Base-by-base conservation (phyloP, 2,329 filamentous ascomycete genomes). In the Drechslerella stenobrocha region DNA sequence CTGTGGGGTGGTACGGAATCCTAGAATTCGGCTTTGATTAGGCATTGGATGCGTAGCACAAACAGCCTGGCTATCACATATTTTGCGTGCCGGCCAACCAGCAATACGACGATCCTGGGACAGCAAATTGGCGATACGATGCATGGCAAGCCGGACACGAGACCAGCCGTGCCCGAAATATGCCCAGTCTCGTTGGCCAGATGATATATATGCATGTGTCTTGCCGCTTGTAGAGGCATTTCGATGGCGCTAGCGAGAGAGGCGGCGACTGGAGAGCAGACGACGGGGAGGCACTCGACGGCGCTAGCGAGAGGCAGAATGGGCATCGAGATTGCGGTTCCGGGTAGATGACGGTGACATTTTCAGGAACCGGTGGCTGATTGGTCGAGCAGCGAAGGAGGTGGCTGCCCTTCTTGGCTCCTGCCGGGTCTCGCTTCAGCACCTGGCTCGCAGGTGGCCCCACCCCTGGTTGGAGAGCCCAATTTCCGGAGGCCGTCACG, bases 341-440 rank as follows among this genome's bases (percentile, higher is more conserved):
- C 37, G 37, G 18, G 37, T 42, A n/a, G 15, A 18, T 42, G 37
- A 20, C 37, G 37, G 37, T 42, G 37, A 42, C 37, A 67, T 67
- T 53, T 55, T 53, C 50, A 67, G 63, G 63, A 37, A 67, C 63
- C 13, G 28, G 32, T 32, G 18, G 23, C 30, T 67, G 55, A 67
- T 67, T 67, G 63, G 63, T 23, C n/a, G 40, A 30, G 44, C 28
- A 35, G 26, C 37, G 35, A 28, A 50, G 45, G 46, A 50, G 48
- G 24, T 24, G 47, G 30, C 40, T 30, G 26, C 28, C 40, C 35
- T 52, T 51, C 40, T 35, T 56, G 45, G 51, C 22, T 32, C 44
- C 24, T 52, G 46, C 59, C 56, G 45, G 59, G 59, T 42, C 52
- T 56, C 59, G 53, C 61, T 58, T 59, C 53, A 53, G 53, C 44